Conservation (phyloP, 108 stramenopile genomes). For the Skeletonema tropicum region DNA sequence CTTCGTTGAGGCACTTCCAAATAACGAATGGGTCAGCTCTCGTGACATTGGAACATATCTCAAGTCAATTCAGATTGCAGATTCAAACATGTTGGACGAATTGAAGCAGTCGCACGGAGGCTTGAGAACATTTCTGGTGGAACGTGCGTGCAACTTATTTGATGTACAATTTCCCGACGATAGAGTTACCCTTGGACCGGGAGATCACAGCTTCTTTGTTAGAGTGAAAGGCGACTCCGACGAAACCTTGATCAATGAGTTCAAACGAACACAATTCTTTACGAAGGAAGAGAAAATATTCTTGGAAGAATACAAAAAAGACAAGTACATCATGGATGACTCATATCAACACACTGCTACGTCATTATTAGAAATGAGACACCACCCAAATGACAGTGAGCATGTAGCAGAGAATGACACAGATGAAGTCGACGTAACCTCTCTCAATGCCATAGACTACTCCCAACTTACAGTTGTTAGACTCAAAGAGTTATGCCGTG, state of each 20-base stretch:
- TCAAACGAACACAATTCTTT: slow-evolving; percentile 49
- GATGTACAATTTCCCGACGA: slow-evolving; percentile 29
- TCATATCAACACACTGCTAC: slow-evolving; percentile 27
- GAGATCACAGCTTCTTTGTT: slow-evolving; percentile 53
- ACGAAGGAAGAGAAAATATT: slow-evolving; percentile 57
- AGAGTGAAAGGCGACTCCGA: slow-evolving; percentile 36
- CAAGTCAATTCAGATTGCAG: slow-evolving; percentile 58
- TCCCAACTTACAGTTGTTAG: slow-evolving; percentile 52
- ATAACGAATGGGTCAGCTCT: slow-evolving; percentile 51
- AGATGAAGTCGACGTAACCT: background rate
- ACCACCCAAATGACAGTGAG: background rate
- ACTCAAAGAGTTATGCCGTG: slow-evolving; percentile 77
- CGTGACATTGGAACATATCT: slow-evolving; percentile 77
- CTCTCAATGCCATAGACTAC: slow-evolving; percentile 45
- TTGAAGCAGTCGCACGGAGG: slow-evolving; percentile 69
- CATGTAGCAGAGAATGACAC: background rate
- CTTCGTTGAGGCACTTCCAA: slow-evolving; percentile 61
- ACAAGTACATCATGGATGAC: slow-evolving; percentile 27
- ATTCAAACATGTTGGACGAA: slow-evolving; percentile 66
- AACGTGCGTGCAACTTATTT: slow-evolving; percentile 43
- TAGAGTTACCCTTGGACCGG: background rate
- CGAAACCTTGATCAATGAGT: slow-evolving; percentile 35
- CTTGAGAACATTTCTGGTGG: slow-evolving; percentile 57
- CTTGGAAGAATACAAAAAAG: slow-evolving; percentile 44
- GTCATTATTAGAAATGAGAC: background rate